Conservation (phyloP, 2,329 filamentous ascomycete genomes). For the Pestalotiopsis sp. region DNA sequence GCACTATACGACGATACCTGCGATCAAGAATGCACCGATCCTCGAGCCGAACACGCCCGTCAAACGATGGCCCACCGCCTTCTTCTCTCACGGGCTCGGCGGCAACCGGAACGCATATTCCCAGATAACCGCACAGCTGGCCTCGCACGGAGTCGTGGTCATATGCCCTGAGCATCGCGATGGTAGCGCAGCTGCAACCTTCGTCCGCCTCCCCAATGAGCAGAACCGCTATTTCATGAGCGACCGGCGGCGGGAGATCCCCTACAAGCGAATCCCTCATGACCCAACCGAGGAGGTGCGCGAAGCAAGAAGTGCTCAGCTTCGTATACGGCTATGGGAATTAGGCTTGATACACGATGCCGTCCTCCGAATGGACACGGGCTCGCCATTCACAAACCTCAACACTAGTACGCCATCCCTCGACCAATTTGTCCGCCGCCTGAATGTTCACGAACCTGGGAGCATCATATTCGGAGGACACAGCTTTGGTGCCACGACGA, state of each 20-base stretch:
- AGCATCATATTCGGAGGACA: constrained; percentile 78
- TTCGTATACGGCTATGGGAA: constrained; percentile 80
- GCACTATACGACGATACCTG: constrained; percentile 74
- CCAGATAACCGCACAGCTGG: constrained; percentile 77
- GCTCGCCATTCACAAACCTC: constrained; percentile 52
- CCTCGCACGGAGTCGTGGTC: constrained; percentile 80
- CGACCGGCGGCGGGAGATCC: constrained; percentile 39
- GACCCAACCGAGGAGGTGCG: constrained; percentile 67
- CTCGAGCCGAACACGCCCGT: constrained; percentile 49
- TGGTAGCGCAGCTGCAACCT: constrained; percentile 75
- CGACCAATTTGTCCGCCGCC: constrained; percentile 58
- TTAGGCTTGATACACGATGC: constrained; percentile 72
- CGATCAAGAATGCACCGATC: constrained; percentile 70
- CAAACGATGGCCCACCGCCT: constrained; percentile 74
- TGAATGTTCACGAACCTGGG: constrained; percentile 73
- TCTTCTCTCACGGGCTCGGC: constrained; percentile 86
- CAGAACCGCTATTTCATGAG: constrained; percentile 39
- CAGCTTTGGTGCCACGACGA: constrained; percentile 77
- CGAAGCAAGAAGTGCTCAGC: constrained; percentile 68
- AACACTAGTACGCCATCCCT: constrained; percentile 56
- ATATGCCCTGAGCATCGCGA: constrained; percentile 84
- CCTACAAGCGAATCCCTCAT: constrained; percentile 62
- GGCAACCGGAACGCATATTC: constrained; percentile 84
- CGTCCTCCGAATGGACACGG: constrained; percentile 66
- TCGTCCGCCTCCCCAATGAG: constrained; percentile 65